Evolutionary conservation across 495 filamentous ascomycete genomes (phyloP), one percentile per base, ranked within the genome.

Genomic region (Aspergillus mulundensis): DNA sequence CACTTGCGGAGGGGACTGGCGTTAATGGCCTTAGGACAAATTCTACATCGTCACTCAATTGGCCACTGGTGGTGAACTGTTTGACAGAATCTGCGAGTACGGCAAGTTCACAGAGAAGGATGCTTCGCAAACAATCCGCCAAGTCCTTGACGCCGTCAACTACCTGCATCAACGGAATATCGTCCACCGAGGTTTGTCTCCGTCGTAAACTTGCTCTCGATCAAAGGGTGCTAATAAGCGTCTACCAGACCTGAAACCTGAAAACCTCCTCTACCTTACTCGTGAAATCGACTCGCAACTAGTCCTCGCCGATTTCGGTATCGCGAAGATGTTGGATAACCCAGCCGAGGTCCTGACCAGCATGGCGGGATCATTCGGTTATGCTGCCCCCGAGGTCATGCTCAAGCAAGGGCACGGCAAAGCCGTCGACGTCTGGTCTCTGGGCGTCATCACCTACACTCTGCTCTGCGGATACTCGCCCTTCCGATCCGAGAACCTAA

Each of bases 21-120:
- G 62, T 69, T 40, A 69, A 47, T 0, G 1, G 5, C 36, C 42
- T 11, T 59, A 97, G 93, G 94, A 99, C 77, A 99, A 99, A 78
- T 99, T 96, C 77, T 99, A 99, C 71, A 99, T 99, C 62, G 93
- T 99, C 67, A 99, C 94, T 39, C 87, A 99, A 70, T 80, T 99
- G 24, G 95, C 95, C 41, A 95, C 90, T 5, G 94, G 94, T 58
- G 94, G 94, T 74, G 94, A 99, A 72, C 75, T 99, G 54, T 99
- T 99, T 71, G 94, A 99, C 70, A 84, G 94, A 23, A 99, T 99
- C 69, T 99, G 94, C 74, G 91, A 99, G 66, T 88, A 94, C 64
- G 94, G 94, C 56, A 95, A 93, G 70, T 99, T 99, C 75, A 99
- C 94, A 24, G 94, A 99, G 70, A 97, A 96, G 78, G 94, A 99